Percentiles rank a stretch among this genome's conserved stretches.
phyloP scores from a whole-genome alignment of 768 basidiomycete genomes.

The Rhizopogon sp. region DNA sequence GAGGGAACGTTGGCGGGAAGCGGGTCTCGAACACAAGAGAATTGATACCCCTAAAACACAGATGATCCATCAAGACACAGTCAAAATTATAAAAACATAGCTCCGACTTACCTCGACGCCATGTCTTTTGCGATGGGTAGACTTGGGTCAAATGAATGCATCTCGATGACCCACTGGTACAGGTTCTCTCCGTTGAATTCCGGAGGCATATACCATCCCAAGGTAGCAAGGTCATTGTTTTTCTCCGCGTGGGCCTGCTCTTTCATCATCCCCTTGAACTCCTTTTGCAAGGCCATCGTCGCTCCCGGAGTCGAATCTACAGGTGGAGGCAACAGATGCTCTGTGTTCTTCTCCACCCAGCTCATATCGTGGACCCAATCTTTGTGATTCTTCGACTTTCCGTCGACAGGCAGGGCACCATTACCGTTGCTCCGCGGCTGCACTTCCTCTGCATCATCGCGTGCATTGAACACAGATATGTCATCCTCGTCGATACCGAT shows the following conservation, averaged over 20 bases:
- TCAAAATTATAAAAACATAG: not conserved
- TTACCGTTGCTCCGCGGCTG: too few species aligned
- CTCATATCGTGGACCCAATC: slow-evolving; percentile 53
- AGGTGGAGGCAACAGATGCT: slow-evolving; percentile 57
- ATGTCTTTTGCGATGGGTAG: slow-evolving; percentile 62
- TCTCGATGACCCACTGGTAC: slow-evolving; percentile 70
- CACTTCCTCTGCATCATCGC: too few species aligned
- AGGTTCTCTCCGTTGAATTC: slow-evolving; percentile 64
- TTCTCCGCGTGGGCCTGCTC: slow-evolving; percentile 48
- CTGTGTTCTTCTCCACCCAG: slow-evolving; percentile 41
- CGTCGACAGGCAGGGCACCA: not conserved
- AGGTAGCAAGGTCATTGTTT: slow-evolving; percentile 32
- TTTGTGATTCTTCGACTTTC: slow-evolving; percentile 13
- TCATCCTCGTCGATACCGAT: slow-evolving; percentile 14
- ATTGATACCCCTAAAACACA: slow-evolving; percentile 40
- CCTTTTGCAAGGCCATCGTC: slow-evolving; percentile 53
- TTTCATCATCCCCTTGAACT: slow-evolving; percentile 56
- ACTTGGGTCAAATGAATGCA: slow-evolving; percentile 61
- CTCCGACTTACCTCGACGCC: slow-evolving; percentile 35
- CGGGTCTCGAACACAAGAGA: slow-evolving; percentile 71
- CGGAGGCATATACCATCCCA: slow-evolving; percentile 71
- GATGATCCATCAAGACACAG: not conserved
- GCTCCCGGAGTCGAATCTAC: slow-evolving; percentile 48
- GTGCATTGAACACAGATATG: too few species aligned
- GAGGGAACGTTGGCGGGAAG: slow-evolving; percentile 62